phyloP scores from a whole-genome alignment of 1,284 basidiomycete species.

The Ceratobasidium sp. region DNA sequence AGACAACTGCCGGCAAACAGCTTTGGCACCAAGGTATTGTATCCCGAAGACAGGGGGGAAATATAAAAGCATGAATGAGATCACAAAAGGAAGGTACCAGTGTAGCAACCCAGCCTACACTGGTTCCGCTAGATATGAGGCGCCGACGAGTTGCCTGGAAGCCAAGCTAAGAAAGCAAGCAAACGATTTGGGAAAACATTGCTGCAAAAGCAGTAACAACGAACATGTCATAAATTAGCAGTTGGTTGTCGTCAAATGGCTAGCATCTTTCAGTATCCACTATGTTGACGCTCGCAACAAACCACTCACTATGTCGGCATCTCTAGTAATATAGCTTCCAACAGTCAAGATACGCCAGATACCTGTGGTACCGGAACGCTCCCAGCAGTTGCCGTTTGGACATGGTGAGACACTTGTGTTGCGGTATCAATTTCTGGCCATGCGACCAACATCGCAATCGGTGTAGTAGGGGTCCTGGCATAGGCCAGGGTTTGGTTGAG shows the following conservation, averaged over 20 bases:
- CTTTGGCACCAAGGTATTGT: no score
- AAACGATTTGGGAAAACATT: neutral
- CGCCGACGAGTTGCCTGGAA: neutral
- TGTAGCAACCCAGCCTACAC: constrained; percentile 11
- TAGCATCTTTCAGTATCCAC: no score
- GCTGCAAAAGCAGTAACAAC: constrained; percentile 1
- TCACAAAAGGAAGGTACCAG: constrained; percentile 24
- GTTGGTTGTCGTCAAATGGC: constrained; percentile 12
- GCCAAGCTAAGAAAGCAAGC: constrained; percentile 1
- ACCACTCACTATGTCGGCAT: constrained; percentile 20
- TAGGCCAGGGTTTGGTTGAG: neutral
- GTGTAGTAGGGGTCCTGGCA: constrained; percentile 5
- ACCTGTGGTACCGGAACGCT: neutral
- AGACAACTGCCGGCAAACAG: no score
- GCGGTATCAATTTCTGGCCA: neutral
- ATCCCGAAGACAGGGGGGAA: no score
- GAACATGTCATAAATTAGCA: constrained; percentile 33
- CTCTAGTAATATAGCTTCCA: constrained; percentile 25
- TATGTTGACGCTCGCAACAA: no score
- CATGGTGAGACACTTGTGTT: constrained; percentile 10
- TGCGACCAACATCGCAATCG: constrained; percentile 8
- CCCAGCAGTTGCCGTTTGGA: neutral
- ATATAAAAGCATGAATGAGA: neutral
- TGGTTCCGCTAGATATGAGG: constrained; percentile 3
- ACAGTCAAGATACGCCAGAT: constrained; percentile 2